Base-by-base conservation (phyloP, 768 basidiomycete genomes). In the Kwoniella sp. region DNA sequence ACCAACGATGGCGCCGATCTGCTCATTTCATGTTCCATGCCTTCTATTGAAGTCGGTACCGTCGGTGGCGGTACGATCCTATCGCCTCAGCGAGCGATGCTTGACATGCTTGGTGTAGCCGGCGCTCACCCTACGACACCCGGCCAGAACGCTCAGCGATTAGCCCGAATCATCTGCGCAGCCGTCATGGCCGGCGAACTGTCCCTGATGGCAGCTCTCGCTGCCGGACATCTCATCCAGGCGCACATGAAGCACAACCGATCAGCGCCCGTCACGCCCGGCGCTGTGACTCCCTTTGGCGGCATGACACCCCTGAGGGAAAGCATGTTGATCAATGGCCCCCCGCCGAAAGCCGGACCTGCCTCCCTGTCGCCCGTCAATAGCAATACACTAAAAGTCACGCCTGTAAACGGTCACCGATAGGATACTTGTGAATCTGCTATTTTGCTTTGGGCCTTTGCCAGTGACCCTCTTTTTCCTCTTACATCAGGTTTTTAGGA, bases 121-220 rank as follows among this genome's bases (percentile, higher is more conserved):
- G 96, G 96, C 59, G 90, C 96, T 0, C 91, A 98, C 82, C 85
- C 87, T 0, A 89, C 89, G 12, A 83, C 86, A 11, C 95, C 96
- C 0, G 96, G 96, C 0, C 85, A 87, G 76, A 96, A 98, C 79
- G 90, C 96, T 0, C 91, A 91, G 68, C 86, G 85, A 53, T 87
- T 99, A 58, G 96, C 96, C 1, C 86, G 92, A 34, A 86, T 98
- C 75, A 90, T 99, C 71, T 89, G 89, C 38, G 87, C 93, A 0
- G 86, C 92, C 0, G 96, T 99, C 73, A 96, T 98, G 93, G 95
- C 96, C 1, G 96, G 96, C 37, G 96, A 99, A 81, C 84, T 98
- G 31, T 91, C 90, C 20, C 84, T 99, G 66, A 85, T 99, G 78
- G 89, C 88, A 69, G 94, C 96, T 1, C 86, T 99, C 41, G 94